Percentiles rank a stretch among this genome's conserved stretches.
Conservation (phyloP, 2,329 filamentous ascomycete genomes). For the Clonostachys rosea region DNA sequence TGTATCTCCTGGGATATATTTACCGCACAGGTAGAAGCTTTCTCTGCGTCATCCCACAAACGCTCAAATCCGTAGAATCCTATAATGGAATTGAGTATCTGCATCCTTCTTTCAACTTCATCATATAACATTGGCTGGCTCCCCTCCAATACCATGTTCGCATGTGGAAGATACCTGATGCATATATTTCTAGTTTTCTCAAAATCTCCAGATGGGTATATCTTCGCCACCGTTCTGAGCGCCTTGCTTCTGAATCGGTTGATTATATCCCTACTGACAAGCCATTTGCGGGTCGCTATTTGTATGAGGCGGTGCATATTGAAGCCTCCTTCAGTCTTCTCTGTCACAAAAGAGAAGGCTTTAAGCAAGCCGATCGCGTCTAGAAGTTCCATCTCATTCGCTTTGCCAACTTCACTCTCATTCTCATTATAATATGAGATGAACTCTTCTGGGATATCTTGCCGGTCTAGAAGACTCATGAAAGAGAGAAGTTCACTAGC, state of each 20-base stretch:
- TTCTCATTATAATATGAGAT: conserved; percentile 1
- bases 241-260: conserved; percentile 10
- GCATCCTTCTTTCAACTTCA: too few relatives aligned
- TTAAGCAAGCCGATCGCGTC: conserved; percentile 16
- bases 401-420: too few relatives aligned
- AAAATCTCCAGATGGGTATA: conserved; percentile 9
- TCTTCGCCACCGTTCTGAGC: conserved; percentile 7
- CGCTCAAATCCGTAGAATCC: too few relatives aligned
- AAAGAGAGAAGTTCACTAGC: conserved; percentile 22
- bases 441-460: conserved; percentile 17
- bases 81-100: too few relatives aligned
- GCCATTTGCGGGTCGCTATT: conserved; percentile 20
- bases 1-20: conserved; percentile 3
- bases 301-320: conserved; percentile 28
- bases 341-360: conserved; percentile 19
- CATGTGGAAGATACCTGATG: too few relatives aligned
- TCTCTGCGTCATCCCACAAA: too few relatives aligned
- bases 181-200: too few relatives aligned
- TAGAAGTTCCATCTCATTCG: too few relatives aligned
- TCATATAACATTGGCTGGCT: too few relatives aligned
- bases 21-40: conserved; percentile 2
- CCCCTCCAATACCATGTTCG: too few relatives aligned
- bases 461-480: conserved; percentile 20
- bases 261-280: conserved; percentile 5
- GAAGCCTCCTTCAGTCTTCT: conserved; percentile 7